Conservation (phyloP, 805 yeast species). For the Brettanomyces custersianus region DNA sequence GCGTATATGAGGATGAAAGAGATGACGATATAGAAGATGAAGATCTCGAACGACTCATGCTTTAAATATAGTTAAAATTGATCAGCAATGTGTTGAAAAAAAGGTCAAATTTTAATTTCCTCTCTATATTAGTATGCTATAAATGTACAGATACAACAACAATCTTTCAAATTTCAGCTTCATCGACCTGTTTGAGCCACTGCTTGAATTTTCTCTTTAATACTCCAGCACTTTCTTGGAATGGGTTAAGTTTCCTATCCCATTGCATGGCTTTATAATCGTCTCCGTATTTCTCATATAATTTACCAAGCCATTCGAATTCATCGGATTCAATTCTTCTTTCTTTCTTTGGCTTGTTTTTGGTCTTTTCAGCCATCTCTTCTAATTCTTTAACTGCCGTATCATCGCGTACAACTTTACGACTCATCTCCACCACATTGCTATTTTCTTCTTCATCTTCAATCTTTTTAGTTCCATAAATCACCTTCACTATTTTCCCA, state of each 20-base stretch:
- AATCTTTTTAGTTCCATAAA: conserved; percentile 47
- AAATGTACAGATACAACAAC: too few relatives aligned
- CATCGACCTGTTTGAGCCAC: too few relatives aligned
- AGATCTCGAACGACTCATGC: too few relatives aligned
- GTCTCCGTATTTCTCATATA: conserved; percentile 77
- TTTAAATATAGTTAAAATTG: too few relatives aligned
- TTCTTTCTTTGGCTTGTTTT: background rate
- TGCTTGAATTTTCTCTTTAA: conserved; percentile 56
- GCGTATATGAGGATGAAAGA: background rate
- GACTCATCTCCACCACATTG: conserved; percentile 18
- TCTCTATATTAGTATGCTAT: background rate
- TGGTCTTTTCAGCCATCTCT: background rate
- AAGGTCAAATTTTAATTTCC: background rate
- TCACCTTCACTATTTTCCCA: conserved; percentile 57
- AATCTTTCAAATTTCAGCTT: too few relatives aligned
- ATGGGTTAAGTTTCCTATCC: conserved; percentile 77
- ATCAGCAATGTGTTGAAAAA: background rate
- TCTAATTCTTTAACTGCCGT: background rate
- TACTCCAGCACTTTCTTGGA: conserved; percentile 82
- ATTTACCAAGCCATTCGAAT: conserved; percentile 52
- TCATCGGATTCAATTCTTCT: conserved; percentile 55
- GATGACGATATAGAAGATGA: background rate
- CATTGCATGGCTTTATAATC: conserved; percentile 85
- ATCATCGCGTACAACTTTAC: conserved; percentile 16
- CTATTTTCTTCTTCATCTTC: conserved; percentile 8